Percentiles rank a stretch among this genome's conserved stretches.
These are phyloP conservation scores for Punctularia strigosozonata DNA, from an alignment of 768 basidiomycete genomes.

Conservation along the genomic window DNA sequence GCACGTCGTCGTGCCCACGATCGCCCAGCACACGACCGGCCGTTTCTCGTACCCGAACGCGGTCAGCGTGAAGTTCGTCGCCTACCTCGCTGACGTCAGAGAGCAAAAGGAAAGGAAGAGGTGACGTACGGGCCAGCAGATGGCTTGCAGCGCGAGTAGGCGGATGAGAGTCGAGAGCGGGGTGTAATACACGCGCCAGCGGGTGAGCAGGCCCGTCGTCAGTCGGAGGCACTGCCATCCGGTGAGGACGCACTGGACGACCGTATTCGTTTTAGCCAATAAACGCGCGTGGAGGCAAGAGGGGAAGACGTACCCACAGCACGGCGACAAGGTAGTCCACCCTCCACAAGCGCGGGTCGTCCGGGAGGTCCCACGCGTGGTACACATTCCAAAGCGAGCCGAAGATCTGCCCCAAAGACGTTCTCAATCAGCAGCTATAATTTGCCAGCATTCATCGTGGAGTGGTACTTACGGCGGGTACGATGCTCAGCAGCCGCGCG, in stretches of 20 bases:
- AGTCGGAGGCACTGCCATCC: conserved; percentile 83
- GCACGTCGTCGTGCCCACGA: conserved; percentile 83
- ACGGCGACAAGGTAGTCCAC: conserved; percentile 59
- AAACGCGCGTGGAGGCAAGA: neutral
- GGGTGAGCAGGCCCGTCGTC: conserved; percentile 78
- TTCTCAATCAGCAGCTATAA: too few relatives aligned
- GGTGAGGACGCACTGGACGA: conserved; percentile 65
- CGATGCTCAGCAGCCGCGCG: conserved; percentile 57
- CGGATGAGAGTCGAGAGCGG: conserved; percentile 83
- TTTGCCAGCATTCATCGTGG: too few relatives aligned
- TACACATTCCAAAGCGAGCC: conserved; percentile 56
- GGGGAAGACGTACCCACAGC: conserved; percentile 46
- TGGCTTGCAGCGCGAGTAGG: conserved; percentile 85
- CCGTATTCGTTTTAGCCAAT: conserved; percentile 1
- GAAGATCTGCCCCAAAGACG: too few relatives aligned
- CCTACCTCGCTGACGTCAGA: too few relatives aligned
- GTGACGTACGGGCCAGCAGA: conserved; percentile 49
- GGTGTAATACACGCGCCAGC: conserved; percentile 89
- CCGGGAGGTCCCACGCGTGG: conserved; percentile 36
- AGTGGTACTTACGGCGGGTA: too few relatives aligned
- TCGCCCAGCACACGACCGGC: conserved; percentile 83
- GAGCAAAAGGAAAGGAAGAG: neutral
- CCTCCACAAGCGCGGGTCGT: too few relatives aligned
- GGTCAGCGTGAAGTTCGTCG: conserved; percentile 75
- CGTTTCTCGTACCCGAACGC: conserved; percentile 58